These are phyloP conservation scores for Fusarium begoniae DNA, from an alignment of 2,329 filamentous ascomycete genomes.

Conservation along the genomic window DNA sequence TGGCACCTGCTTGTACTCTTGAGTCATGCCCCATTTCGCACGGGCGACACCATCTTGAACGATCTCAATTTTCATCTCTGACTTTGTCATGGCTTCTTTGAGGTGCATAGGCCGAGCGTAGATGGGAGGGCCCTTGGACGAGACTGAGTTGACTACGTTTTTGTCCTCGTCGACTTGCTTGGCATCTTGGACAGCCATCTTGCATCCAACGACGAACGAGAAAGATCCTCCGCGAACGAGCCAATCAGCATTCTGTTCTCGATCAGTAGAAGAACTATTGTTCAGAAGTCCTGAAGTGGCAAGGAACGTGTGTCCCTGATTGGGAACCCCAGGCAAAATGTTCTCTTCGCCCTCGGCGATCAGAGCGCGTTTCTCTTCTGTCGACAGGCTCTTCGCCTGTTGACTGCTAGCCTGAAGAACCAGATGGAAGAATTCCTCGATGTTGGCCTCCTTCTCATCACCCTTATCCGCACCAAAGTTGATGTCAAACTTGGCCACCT, in stretches of 20 bases:
- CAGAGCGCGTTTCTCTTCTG: fast-evolving
- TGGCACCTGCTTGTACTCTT: not conserved
- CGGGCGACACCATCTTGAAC: not conserved
- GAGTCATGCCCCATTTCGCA: not conserved
- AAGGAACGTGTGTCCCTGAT: not conserved
- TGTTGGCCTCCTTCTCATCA: too few species aligned
- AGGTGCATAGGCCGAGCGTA: not conserved
- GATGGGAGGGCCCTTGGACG: fast-evolving
- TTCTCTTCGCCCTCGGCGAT: fast-evolving
- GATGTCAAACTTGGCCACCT: constrained; percentile 40
- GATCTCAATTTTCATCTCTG: not conserved
- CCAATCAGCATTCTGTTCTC: not conserved
- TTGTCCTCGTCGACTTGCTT: not conserved
- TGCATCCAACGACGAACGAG: not conserved
- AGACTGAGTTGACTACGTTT: not conserved
- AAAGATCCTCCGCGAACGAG: not conserved
- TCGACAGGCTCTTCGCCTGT: fast-evolving
- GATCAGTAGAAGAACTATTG: not conserved
- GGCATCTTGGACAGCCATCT: not conserved
- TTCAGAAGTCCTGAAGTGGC: not conserved
- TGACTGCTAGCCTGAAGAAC: not conserved
- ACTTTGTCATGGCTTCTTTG: not conserved
- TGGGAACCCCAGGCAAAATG: too few species aligned
- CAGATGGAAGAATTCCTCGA: not conserved
- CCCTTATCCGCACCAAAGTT: constrained; percentile 10